Base-by-base conservation (phyloP, 768 basidiomycete genomes). In the Phaeotremella skinneri region DNA sequence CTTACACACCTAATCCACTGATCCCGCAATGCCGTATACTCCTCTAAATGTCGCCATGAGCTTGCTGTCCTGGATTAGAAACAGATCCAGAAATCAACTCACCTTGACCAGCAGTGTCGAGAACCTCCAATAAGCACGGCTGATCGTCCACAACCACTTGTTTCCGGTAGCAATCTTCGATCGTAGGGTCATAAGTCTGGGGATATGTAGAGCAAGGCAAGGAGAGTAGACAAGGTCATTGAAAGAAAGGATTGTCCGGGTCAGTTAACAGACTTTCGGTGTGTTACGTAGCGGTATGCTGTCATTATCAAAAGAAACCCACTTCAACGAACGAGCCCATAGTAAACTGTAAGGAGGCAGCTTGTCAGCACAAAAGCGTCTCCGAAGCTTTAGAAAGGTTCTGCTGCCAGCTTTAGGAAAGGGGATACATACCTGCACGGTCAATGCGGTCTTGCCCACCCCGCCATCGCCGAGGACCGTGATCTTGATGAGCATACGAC, bases 21-120 rank as follows among this genome's bases (percentile, higher is more conserved):
- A 81, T 96, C 91, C 67, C 92, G 87, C 64, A 97, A 82, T 50
- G 93, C 92, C 51, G 91, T 91, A 69, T 94, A 97, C 77, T 96
- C 92, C 88, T 97, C 92, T 96, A 77, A 21, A 3, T 49, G 30
- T 26, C 34, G 27, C 49, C 17, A 25, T 55, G 32, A 31, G 48
- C 43, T 21, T n/a, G 31, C 49, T 4, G 39, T 16, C 20, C 14
- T 23, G 23, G 25, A n/a, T 21, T 48, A 5, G n/a, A 47, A 27
- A 55, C 45, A 50, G 50, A 20, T 14, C 49, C 29, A 54, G 41
- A 30, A 49, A 21, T 53, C 34, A 21, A 80, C 85, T 63, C 72
- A 92, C 91, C 91, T 85, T 97, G 92, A 29, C 92, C 92, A 50
- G 93, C 93, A 68, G 93, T 96, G 79, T 97, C 92, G 76, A 97